Evolutionary conservation across 352 stramenopile species (phyloP).

Genomic region (Phytopythium litorale): DNA sequence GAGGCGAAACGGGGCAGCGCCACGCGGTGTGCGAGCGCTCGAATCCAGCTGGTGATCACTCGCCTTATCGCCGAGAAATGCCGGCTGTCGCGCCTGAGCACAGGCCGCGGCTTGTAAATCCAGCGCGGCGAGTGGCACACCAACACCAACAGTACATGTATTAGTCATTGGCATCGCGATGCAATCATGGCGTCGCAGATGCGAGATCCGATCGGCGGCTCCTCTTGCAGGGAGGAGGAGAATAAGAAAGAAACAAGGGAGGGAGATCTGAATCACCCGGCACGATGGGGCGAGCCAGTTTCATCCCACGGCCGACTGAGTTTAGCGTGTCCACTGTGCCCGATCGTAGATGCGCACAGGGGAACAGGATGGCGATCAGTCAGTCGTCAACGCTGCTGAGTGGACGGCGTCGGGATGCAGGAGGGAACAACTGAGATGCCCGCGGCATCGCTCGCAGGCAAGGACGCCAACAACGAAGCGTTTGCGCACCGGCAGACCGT

Average conservation of each 20-base stretch:
- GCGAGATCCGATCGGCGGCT: too few relatives aligned
- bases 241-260: too few relatives aligned
- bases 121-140: background rate
- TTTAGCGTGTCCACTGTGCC: background rate
- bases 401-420: background rate
- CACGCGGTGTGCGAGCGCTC: background rate
- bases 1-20: background rate
- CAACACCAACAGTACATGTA: background rate
- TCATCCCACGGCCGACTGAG: background rate
- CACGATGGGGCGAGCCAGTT: background rate
- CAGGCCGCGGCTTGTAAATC: too few relatives aligned
- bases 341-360: background rate
- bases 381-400: slow-evolving; percentile 2
- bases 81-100: too few relatives aligned
- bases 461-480: background rate
- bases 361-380: slow-evolving; percentile 7
- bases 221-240: too few relatives aligned
- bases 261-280: background rate
- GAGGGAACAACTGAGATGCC: background rate
- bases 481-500: background rate
- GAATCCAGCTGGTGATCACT: too few relatives aligned
- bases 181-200: too few relatives aligned
- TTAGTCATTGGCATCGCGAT: background rate
- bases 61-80: too few relatives aligned
- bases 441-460: background rate